Conservation (phyloP, 805 yeast genomes). For the Debaryomyces prosopidis region DNA sequence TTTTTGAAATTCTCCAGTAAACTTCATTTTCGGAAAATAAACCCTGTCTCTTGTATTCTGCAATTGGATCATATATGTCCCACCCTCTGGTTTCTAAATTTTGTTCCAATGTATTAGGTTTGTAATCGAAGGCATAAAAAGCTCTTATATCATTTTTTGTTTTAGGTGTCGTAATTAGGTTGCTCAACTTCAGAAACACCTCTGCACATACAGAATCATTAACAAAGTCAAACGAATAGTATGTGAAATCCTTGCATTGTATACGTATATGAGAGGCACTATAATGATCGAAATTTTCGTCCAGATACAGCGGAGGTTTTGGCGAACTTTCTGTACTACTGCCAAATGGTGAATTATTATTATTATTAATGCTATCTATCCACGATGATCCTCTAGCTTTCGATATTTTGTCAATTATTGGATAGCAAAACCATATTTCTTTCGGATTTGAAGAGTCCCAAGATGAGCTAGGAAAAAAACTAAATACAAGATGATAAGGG, state of each 20-base stretch:
- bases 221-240: slow-evolving; percentile 71
- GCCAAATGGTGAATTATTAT: slow-evolving; percentile 1
- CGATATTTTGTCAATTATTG: slow-evolving; percentile 67
- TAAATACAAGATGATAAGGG: slow-evolving; percentile 39
- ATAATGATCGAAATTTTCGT: slow-evolving; percentile 33
- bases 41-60: slow-evolving; percentile 79
- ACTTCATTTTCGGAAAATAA: slow-evolving; percentile 28
- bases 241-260: slow-evolving; percentile 83
- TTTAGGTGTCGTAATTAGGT: slow-evolving; percentile 58
- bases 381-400: slow-evolving; percentile 56
- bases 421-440: slow-evolving; percentile 93
- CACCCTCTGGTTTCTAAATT: slow-evolving; percentile 59
- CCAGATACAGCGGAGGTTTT: slow-evolving; percentile 7
- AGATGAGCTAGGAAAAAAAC: slow-evolving; percentile 19
- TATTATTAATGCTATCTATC: slow-evolving; percentile 16
- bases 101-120: slow-evolving; percentile 70
- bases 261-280: slow-evolving; percentile 60
- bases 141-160: slow-evolving; percentile 40
- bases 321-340: slow-evolving; percentile 7
- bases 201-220: slow-evolving; percentile 61
- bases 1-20: slow-evolving; percentile 68
- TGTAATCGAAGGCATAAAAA: slow-evolving; percentile 80
- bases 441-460: slow-evolving; percentile 22
- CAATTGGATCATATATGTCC: slow-evolving; percentile 59
- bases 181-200: slow-evolving; percentile 71